Base-by-base conservation (phyloP, 345 rosid genomes). In the Ceriops zippeliana region DNA sequence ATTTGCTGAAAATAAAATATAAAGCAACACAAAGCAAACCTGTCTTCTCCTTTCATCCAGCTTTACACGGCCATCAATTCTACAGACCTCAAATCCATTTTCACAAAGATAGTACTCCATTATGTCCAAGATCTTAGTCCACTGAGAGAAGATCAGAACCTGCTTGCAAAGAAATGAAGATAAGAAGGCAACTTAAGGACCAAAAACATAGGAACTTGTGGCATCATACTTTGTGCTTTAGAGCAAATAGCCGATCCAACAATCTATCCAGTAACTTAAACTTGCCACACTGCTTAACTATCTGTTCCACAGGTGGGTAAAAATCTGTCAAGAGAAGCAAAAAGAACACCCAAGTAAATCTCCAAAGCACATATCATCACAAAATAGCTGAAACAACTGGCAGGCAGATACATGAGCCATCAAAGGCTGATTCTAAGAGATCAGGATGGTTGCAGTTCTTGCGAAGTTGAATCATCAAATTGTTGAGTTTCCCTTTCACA, bases 391-490 rank as follows among this genome's bases (percentile, higher is more conserved):
- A 30, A 53, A 16, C 21, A 37, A 67, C 34, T 42, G 46, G 52
- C 54, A 71, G 58, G 37, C 22, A 66, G 52, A 76, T 87, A 91
- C 99, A 81, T 80, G 98, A 84, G 67, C 89, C 97, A 71, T 76
- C 75, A 54, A 85, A 78, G 42, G 83, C 90, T 5, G 91, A 86
- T 74, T 76, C 87, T 37, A 91, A 77, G 70, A 95, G 93, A 78
- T 95, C 98, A 5, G 99, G 99, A 79, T 95, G 99, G 86, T 90
- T 88, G 92, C 98, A 95, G 64, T 95, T 95, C 83, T 95, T 95
- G 65, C 96, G 82, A 26, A 95, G 98, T 78, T 95, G 99, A 68
- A 90, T 0, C 83, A 81, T 70, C 71, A 91, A 65, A 78, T 91
- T 91, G 79, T 84, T 90, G 57, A 95, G 91, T 82, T 81, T 95